Base-by-base conservation (phyloP, 768 basidiomycete genomes). In the Dacryopinax spathularia region DNA sequence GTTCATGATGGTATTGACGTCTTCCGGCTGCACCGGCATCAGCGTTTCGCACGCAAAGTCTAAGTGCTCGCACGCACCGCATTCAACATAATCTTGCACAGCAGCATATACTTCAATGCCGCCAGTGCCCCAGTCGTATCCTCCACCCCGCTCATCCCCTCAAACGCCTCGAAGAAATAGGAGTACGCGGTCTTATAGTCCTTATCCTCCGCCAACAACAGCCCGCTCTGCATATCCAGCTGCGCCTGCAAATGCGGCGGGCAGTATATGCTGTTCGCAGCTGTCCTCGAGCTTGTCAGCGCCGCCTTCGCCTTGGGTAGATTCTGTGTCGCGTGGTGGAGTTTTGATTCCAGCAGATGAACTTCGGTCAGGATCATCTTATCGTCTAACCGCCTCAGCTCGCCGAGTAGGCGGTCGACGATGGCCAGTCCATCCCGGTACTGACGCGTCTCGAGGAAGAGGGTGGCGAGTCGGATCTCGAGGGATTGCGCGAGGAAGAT, bases 81-180 rank as follows among this genome's bases (percentile, higher is more conserved):
- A 70, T 92, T 92, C 66, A 98, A 79, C 95, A 99, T 99, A 72
- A 99, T 87, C 73, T 99, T 98, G 75, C 96, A 99, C 44, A 97
- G 74, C 16, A 97, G 80, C 95, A 98, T 96, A 75, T 99, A 98
- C 75, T 99, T 98, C 67, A 99, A 78, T 3, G 92, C 92, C 1
- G 81, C 83, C 20, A 96, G 78, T 0, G 92, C 91, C 35, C 75
- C 67, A 12, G 76, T 79, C 39, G 84, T 81, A 67, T 91, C 86
- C 20, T 87, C 92, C 64, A 91, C 87, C 1, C 84, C 73, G 39
- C 84, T 83, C 67, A 92, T 78, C 61, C 86, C 92, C 75, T 99
- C 96, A 67, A 98, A 97, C 1, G 92, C 86, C 75, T 98, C 95
- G 69, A 90, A 92, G 76, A 97, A 98, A 77, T 98, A 99, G 0